A percentile compares a stretch with the other conserved stretches of the same genome.
Evolutionary conservation across 2,329 filamentous ascomycete species (phyloP).

Genomic region (Cercospora citrullina): DNA sequence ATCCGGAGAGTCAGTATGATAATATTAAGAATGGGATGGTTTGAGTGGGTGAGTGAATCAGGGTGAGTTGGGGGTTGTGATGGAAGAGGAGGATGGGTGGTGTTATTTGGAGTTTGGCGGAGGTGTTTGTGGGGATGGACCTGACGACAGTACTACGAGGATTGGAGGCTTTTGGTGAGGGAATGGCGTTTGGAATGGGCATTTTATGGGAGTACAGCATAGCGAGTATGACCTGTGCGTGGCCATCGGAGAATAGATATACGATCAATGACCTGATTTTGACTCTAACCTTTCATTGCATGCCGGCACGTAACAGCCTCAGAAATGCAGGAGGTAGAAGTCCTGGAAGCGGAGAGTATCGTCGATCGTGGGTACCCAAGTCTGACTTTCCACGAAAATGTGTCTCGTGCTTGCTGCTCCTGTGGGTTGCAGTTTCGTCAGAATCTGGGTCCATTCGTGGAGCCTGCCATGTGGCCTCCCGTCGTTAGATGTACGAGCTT

Average conservation of each 20-base stretch:
- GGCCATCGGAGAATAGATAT: not conserved
- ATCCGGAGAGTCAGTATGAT: conserved; percentile 56
- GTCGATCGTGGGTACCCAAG: not conserved
- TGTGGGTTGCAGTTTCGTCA: not conserved
- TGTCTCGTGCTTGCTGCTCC: not conserved
- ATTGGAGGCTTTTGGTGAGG: not conserved
- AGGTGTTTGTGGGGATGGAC: not conserved
- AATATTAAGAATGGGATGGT: conserved; percentile 51
- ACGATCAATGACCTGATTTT: not conserved
- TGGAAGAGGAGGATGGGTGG: not conserved
- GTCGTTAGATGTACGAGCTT: not conserved
- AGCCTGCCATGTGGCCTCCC: not conserved
- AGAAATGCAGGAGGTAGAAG: not conserved
- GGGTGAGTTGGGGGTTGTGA: not conserved
- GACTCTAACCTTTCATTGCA: not conserved
- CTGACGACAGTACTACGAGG: not conserved
- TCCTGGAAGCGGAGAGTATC: no score
- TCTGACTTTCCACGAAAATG: not conserved
- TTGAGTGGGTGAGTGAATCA: not conserved
- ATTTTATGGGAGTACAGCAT: not conserved
- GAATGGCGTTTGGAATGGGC: not conserved
- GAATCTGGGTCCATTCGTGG: not conserved
- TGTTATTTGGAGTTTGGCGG: not conserved
- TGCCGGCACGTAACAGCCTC: not conserved
- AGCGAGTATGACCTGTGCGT: not conserved